Evolutionary conservation across 78 protist species (phyloP).

Genomic region (Salpingoeca rosetta): DNA sequence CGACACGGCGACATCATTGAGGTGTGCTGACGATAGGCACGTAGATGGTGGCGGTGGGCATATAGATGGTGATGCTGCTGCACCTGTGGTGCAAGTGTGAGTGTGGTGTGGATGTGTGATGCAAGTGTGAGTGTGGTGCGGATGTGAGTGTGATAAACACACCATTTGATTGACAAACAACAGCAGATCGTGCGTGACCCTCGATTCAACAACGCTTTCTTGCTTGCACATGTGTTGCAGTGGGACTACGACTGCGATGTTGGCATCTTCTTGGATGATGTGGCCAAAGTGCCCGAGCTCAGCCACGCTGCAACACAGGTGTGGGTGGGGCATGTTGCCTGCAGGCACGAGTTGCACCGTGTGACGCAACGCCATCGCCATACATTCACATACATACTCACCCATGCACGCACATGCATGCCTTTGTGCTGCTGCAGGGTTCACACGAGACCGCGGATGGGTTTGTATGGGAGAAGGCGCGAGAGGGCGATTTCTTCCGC

Average conservation of each 20-base stretch:
- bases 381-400: no score
- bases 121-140: background rate
- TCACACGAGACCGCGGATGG: no score
- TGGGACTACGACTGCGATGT: constrained; percentile 9
- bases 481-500: constrained; percentile 6
- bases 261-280: background rate
- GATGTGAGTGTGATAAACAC: background rate
- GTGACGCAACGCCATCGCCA: no score
- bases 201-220: no score
- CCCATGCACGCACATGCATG: no score
- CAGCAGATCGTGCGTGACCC: background rate
- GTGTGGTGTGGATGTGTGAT: background rate
- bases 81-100: no score
- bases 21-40: background rate
- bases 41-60: no score
- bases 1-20: background rate
- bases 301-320: no score
- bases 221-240: background rate
- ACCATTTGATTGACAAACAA: background rate
- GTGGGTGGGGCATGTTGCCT: no score
- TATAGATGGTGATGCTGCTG: no score
- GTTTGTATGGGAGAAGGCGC: constrained; percentile 6
- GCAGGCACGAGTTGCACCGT: no score
- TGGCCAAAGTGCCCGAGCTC: background rate
- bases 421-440: no score